These are phyloP conservation scores for Chytriomyces hyalinus DNA, from an alignment of 192 early-diverging fungal genomes.

Conservation along the genomic window DNA sequence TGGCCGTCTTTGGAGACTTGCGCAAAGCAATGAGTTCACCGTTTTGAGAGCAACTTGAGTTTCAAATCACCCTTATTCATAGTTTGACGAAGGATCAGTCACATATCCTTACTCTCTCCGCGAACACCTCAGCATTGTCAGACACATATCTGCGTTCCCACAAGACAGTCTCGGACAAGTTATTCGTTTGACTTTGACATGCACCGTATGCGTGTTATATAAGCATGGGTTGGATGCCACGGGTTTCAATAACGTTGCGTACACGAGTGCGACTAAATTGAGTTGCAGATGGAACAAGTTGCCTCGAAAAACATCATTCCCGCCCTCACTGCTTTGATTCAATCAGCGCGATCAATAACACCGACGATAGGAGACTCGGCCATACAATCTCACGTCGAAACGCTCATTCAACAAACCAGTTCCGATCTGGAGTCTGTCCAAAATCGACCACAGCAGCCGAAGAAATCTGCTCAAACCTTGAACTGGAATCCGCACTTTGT, in stretches of 20 bases:
- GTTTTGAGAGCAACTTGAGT: too few relatives aligned
- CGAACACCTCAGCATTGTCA: constrained; percentile 78
- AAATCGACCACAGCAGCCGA: constrained; percentile 43
- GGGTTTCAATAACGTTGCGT: neutral
- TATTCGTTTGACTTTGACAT: constrained; percentile 81
- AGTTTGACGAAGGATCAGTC: constrained; percentile 75
- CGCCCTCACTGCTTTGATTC: constrained; percentile 41
- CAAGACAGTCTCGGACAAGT: constrained; percentile 72
- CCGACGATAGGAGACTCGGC: constrained; percentile 51
- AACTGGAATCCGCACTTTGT: constrained; percentile 49
- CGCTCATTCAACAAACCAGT: constrained; percentile 39
- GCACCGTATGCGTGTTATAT: constrained; percentile 40
- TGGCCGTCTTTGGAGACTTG: constrained; percentile 72
- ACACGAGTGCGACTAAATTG: neutral
- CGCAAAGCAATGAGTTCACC: constrained; percentile 43
- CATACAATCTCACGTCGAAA: constrained; percentile 44
- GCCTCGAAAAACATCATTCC: constrained; percentile 39
- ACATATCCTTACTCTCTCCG: constrained; percentile 81
- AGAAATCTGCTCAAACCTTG: constrained; percentile 50
- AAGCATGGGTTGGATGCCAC: constrained; percentile 36
- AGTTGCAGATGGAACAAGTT: neutral
- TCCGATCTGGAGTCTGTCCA: constrained; percentile 46
- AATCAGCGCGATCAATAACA: constrained; percentile 49
- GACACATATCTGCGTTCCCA: constrained; percentile 74
- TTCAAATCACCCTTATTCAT: neutral